phyloP scores from a whole-genome alignment of 441 rosid species.

The Breynia disticha region DNA sequence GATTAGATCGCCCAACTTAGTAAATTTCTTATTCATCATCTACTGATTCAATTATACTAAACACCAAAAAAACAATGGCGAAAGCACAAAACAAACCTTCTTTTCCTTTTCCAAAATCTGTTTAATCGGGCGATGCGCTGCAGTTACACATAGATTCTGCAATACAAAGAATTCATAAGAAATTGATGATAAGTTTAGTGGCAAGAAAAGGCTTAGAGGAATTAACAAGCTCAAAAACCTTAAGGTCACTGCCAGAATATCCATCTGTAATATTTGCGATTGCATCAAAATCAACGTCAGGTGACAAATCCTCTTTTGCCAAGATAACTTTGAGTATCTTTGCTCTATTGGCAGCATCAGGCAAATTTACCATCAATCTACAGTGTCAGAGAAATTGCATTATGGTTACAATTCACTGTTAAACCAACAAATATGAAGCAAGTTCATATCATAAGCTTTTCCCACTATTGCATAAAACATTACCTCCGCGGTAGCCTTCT shows the following conservation, averaged over 20 bases:
- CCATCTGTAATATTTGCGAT: slow-evolving; percentile 79
- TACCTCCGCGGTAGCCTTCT: slow-evolving; percentile 88
- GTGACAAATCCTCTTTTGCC: slow-evolving; percentile 76
- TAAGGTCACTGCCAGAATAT: slow-evolving; percentile 89
- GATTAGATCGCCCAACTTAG: too few relatives aligned
- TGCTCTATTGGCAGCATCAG: slow-evolving; percentile 78
- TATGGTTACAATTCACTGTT: not conserved
- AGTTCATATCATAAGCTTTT: not conserved
- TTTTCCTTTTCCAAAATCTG: slow-evolving; percentile 70
- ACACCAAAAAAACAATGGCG: too few relatives aligned
- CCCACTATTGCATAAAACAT: not conserved
- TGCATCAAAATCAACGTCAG: slow-evolving; percentile 64
- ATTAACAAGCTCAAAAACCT: slow-evolving; percentile 30
- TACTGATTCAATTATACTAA: too few relatives aligned
- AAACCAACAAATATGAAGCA: not conserved
- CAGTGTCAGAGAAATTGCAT: not conserved
- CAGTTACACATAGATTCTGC: slow-evolving; percentile 72
- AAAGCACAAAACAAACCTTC: slow-evolving; percentile 28
- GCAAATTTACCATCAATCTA: slow-evolving; percentile 88
- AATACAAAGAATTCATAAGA: slow-evolving; percentile 3
- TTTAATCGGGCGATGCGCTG: slow-evolving; percentile 71
- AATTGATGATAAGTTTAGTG: not conserved
- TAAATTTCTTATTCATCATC: too few relatives aligned
- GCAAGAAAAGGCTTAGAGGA: not conserved
- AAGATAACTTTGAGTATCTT: slow-evolving; percentile 76